Conservation (phyloP, 805 yeast species). For the Phaffomyces antillensis region DNA sequence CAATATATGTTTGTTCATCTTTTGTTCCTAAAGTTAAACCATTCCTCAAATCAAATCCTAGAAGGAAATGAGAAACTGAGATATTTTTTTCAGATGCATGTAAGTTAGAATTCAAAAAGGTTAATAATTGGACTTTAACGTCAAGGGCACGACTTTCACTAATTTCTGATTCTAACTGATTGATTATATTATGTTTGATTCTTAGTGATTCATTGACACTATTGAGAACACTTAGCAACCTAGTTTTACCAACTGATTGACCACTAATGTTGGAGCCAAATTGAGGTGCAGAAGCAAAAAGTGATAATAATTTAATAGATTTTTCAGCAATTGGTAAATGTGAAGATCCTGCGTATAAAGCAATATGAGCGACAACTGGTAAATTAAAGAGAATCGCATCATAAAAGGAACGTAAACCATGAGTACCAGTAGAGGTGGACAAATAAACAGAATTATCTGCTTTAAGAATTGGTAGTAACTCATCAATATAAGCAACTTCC, state of each 20-base stretch:
- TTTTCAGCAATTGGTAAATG: conserved; percentile 42
- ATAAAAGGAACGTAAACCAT: conserved; percentile 56
- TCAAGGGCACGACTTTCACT: conserved; percentile 32
- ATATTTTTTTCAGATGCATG: conserved; percentile 34
- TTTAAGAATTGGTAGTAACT: conserved; percentile 43
- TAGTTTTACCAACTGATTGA: conserved; percentile 42
- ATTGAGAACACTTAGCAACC: conserved; percentile 62
- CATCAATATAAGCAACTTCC: conserved; percentile 56
- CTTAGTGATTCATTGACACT: conserved; percentile 73
- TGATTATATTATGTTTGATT: conserved; percentile 64
- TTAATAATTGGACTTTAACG: conserved; percentile 51
- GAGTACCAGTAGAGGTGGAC: conserved; percentile 39
- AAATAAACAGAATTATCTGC: conserved; percentile 25
- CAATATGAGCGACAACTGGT: conserved; percentile 66
- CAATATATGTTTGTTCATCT: conserved; percentile 41
- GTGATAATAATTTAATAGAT: conserved; percentile 46
- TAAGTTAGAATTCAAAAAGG: conserved; percentile 48
- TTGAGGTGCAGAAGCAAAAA: conserved; percentile 41
- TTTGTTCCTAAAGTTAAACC: conserved; percentile 44
- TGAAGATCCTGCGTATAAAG: conserved; percentile 62
- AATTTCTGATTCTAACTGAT: conserved; percentile 50
- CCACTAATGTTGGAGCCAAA: conserved; percentile 32
- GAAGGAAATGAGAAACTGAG: conserved; percentile 62
- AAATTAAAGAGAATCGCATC: conserved; percentile 68
- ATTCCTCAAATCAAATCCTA: conserved; percentile 61